phyloP scores from a whole-genome alignment of 495 filamentous ascomycete species.

The Penicillium mononematosum region DNA sequence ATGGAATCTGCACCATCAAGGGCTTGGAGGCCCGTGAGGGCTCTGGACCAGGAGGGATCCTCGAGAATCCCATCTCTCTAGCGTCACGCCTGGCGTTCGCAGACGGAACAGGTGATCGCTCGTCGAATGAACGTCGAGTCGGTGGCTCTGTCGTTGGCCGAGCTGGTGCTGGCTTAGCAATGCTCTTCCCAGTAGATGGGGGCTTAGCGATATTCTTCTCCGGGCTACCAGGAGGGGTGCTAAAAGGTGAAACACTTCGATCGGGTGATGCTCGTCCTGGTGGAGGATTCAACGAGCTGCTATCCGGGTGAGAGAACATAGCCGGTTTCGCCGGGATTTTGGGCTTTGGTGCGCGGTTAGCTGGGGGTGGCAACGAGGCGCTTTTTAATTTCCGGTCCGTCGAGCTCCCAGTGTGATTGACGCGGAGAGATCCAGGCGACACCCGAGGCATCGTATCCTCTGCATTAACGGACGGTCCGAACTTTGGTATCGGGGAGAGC shows the following conservation, averaged over 20 bases:
- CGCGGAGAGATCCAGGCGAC: conserved; percentile 39
- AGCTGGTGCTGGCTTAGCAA: conserved; percentile 17
- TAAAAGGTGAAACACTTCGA: conserved; percentile 79
- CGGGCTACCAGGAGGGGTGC: conserved; percentile 79
- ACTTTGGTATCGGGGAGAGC: conserved; percentile 39
- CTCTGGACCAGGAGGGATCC: conserved; percentile 27
- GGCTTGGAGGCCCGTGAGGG: conserved; percentile 34
- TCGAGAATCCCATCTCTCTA: conserved; percentile 33
- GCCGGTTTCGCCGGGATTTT: conserved; percentile 57
- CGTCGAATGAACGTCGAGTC: conserved; percentile 30
- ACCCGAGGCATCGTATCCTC: conserved; percentile 52
- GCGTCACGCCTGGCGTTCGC: conserved; percentile 20
- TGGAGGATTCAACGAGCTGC: conserved; percentile 35
- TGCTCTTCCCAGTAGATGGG: conserved; percentile 14
- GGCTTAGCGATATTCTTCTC: conserved; percentile 49
- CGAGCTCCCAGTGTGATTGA: conserved; percentile 24
- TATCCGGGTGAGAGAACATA: conserved; percentile 33
- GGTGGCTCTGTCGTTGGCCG: conserved; percentile 28
- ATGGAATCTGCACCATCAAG: conserved; percentile 39
- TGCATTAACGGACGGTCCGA: conserved; percentile 51
- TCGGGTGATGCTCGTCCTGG: conserved; percentile 38
- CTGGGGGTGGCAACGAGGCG: conserved; percentile 60
- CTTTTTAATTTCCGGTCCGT: conserved; percentile 40
- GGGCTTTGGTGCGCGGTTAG: conserved; percentile 82
- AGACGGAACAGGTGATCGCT: conserved; percentile 21